Percentiles rank a stretch among this genome's conserved stretches.
Evolutionary conservation across 2,329 filamentous ascomycete genomes (phyloP).

Genomic region (Alternaria arborescens): DNA sequence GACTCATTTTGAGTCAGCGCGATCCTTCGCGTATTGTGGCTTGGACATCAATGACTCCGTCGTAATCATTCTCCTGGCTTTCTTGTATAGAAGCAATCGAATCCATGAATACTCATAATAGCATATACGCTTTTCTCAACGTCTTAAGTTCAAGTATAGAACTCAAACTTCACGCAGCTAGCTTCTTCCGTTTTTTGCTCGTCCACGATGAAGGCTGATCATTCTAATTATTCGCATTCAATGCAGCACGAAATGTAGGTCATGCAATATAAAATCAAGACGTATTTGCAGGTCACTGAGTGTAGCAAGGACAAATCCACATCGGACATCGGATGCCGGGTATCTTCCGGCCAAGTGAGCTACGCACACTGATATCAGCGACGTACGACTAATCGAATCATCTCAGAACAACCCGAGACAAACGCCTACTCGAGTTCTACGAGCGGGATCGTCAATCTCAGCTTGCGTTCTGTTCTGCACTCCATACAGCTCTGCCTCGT

Average conservation of each 20-base stretch:
- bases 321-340: too few relatives aligned
- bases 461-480: neutral
- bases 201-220: neutral
- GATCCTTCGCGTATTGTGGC: neutral
- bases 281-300: too few relatives aligned
- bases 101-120: too few relatives aligned
- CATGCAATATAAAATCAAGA: too few relatives aligned
- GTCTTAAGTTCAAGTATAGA: neutral
- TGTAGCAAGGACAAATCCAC: too few relatives aligned
- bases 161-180: neutral
- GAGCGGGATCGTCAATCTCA: neutral
- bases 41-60: neutral
- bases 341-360: neutral
- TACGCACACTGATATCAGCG: too few relatives aligned
- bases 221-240: too few relatives aligned
- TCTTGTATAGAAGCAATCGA: neutral
- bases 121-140: neutral
- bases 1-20: neutral
- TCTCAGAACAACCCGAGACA: neutral
- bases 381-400: neutral
- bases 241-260: too few relatives aligned
- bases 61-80: neutral
- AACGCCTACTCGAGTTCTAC: neutral
- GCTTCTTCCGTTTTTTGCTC: neutral
- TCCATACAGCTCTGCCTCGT: neutral